Base-by-base conservation (phyloP, 441 rosid species). In the Metrosideros polymorpha region DNA sequence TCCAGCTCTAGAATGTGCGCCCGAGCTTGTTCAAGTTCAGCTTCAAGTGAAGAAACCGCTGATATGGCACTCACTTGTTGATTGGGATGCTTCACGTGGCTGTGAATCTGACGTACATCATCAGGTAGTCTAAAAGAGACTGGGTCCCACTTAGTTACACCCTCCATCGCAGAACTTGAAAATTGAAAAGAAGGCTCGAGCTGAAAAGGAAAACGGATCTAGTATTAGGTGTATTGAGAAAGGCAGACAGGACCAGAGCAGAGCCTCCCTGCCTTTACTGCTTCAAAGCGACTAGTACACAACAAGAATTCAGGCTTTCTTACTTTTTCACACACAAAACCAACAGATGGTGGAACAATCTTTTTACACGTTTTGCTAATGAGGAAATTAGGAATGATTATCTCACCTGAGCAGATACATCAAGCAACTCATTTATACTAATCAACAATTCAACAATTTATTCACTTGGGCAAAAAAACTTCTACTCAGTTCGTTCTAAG, bases 111-210 rank as follows among this genome's bases (percentile, higher is more conserved):
- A 49, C 86, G 90, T 82, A 86, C 94, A 91, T 96, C 98, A 35
- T 94, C 95, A 39, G 91, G 87, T 88, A 94, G 88, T 87, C 91
- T 95, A 85, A 93, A 86, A 90, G 93, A 92, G 88, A 94, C 92
- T 79, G 98, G 97, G 85, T 95, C 93, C 99, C 98, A 97, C 89
- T 95, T 97, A 47, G 99, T 96, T 42, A 95, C 95, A 32, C 98
- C 97, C 88, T 97, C 99, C 98, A 97, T 94, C 1, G 94, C 98
- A 50, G 94, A 91, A 91, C 93, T 94, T 53, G 98, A 91, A 91
- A 93, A 93, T 91, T 92, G 97, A 85, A 93, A 92, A 27, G 95
- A 90, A 86, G 98, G 96, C 88, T 93, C 95, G n/a, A 92, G 90
- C 99, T 95, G 87, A 83, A 86, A 88, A 77, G 84, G 39, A 85